A percentile compares a stretch with the other conserved stretches of the same genome.
Evolutionary conservation across 805 yeast genomes (phyloP).

Genomic region (Millerozyma acaciae): DNA sequence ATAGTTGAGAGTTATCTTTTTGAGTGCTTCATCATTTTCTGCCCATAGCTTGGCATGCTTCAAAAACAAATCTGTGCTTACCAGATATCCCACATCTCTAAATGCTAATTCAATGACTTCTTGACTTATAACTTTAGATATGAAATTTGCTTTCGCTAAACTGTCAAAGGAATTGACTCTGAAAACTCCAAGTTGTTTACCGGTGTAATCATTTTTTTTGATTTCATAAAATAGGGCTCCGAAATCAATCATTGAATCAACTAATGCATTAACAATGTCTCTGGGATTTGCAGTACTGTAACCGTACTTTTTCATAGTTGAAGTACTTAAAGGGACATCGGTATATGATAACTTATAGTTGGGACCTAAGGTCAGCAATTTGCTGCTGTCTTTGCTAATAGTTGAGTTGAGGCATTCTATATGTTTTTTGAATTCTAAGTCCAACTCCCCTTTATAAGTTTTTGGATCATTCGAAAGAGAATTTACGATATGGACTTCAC

Average conservation of each 20-base stretch:
- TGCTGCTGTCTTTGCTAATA: constrained; percentile 9
- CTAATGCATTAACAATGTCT: constrained; percentile 26
- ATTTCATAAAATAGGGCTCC: constrained; percentile 45
- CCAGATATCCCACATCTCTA: constrained; percentile 36
- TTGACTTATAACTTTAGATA: constrained; percentile 45
- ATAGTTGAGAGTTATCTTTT: constrained; percentile 37
- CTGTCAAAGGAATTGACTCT: constrained; percentile 49
- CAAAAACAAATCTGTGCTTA: constrained; percentile 30
- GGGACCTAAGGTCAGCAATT: constrained; percentile 1
- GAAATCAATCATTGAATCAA: constrained; percentile 35
- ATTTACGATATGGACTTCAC: constrained; percentile 48
- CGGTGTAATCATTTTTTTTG: constrained; percentile 29
- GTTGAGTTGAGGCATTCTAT: constrained; percentile 32
- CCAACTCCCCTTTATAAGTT: constrained; percentile 44
- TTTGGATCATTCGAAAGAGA: constrained; percentile 41
- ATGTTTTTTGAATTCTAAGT: constrained; percentile 34
- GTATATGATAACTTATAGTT: constrained; percentile 18
- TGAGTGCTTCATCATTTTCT: constrained; percentile 40
- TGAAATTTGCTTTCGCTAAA: constrained; percentile 45
- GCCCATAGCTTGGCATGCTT: constrained; percentile 46
- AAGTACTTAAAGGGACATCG: constrained; percentile 27
- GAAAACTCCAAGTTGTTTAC: constrained; percentile 50
- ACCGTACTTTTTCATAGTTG: constrained; percentile 33
- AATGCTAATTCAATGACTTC: constrained; percentile 46
- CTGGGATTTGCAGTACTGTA: constrained; percentile 30